Conservation (phyloP, 495 filamentous ascomycete species). For the Penicillium ucsense region DNA sequence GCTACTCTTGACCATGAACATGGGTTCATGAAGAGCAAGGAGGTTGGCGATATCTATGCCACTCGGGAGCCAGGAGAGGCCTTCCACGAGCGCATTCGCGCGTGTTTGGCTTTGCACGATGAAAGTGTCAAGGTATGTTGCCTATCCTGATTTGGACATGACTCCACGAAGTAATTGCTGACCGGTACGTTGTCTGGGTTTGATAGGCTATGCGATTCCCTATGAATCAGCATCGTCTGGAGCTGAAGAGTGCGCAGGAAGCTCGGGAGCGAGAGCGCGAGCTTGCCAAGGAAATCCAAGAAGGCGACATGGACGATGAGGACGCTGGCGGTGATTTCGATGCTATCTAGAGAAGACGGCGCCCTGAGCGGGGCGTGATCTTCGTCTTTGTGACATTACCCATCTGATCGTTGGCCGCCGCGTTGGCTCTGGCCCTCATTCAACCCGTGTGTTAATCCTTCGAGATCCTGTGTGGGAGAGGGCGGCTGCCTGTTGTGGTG, state of each 20-base stretch:
- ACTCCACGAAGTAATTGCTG: background rate
- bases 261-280: slow-evolving; percentile 92
- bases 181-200: slow-evolving; percentile 6
- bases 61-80: slow-evolving; percentile 92
- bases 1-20: slow-evolving; percentile 87
- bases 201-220: slow-evolving; percentile 91
- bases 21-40: slow-evolving; percentile 98
- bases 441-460: slow-evolving; percentile 22
- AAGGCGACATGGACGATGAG: slow-evolving; percentile 94
- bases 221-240: slow-evolving; percentile 97
- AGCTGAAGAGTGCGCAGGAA: slow-evolving; percentile 96
- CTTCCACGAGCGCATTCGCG: slow-evolving; percentile 91
- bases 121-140: slow-evolving; percentile 87
- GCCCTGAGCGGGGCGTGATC: no score
- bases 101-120: slow-evolving; percentile 84
- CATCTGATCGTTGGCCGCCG: slow-evolving; percentile 6
- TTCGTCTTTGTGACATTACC: slow-evolving; percentile 9
- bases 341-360: slow-evolving; percentile 59
- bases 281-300: slow-evolving; percentile 97
- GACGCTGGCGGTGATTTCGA: slow-evolving; percentile 96
- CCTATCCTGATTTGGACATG: background rate
- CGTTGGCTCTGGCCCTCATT: slow-evolving; percentile 13
- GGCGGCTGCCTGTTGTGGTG: background rate
- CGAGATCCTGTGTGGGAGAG: slow-evolving; percentile 3
- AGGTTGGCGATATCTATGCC: slow-evolving; percentile 87